Conservation (phyloP, 176 grass and related monocot species). For the Melocanna baccifera region DNA sequence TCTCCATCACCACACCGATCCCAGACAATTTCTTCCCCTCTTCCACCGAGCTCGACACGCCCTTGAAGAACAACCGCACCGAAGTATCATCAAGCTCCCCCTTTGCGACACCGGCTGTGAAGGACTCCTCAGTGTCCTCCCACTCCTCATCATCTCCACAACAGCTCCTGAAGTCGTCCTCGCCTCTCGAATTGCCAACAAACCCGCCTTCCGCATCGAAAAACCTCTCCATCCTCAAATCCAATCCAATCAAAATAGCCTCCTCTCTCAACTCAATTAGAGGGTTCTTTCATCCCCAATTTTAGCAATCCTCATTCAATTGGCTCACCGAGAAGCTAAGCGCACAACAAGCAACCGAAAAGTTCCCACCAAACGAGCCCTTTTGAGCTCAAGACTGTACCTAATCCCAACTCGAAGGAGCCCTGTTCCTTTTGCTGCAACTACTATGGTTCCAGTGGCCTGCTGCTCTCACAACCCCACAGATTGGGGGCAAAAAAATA, state of each 20-base stretch:
- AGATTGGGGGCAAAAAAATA: background rate
- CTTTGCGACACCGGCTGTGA: slow-evolving; percentile 41
- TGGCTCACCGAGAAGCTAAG: background rate
- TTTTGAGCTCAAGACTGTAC: slow-evolving; percentile 18
- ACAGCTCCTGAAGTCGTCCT: slow-evolving; percentile 90
- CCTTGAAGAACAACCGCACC: slow-evolving; percentile 89
- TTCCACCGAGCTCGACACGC: slow-evolving; percentile 52
- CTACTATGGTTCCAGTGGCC: background rate
- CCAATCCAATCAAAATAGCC: background rate
- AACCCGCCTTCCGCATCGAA: background rate
- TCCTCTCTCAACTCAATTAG: background rate
- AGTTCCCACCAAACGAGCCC: slow-evolving; percentile 31
- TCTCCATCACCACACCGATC: slow-evolving; percentile 98
- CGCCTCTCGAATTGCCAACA: background rate
- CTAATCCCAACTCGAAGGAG: slow-evolving; percentile 21
- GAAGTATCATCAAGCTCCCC: slow-evolving; percentile 78
- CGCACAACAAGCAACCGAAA: slow-evolving; percentile 9
- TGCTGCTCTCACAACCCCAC: background rate
- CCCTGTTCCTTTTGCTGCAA: slow-evolving; percentile 30
- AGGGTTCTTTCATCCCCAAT: background rate
- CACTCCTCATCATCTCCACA: slow-evolving; percentile 84
- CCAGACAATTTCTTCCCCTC: slow-evolving; percentile 60
- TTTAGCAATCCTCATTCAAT: slow-evolving; percentile 2
- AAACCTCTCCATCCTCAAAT: slow-evolving; percentile 36
- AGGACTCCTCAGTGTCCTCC: slow-evolving; percentile 93